Conservation (phyloP, 2,329 filamentous ascomycete species). For the Cercospora sp. region DNA sequence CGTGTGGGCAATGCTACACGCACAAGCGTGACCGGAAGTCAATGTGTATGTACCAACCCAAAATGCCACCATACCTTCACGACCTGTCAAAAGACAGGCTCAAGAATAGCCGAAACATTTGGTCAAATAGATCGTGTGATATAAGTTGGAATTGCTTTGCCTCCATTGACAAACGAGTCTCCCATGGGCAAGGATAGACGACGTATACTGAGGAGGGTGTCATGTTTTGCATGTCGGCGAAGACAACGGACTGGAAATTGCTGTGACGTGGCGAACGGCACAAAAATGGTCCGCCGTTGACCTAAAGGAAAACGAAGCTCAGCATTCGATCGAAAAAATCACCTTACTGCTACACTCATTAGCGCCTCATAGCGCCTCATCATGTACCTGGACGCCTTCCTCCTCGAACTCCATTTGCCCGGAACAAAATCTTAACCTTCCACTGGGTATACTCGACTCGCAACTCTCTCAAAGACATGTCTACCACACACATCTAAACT, state of each 20-base stretch:
- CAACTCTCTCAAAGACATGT: conserved; percentile 9
- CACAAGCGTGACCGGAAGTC: not conserved
- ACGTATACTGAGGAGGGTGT: conserved; percentile 19
- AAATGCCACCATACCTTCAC: conserved; percentile 6
- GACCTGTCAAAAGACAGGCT: not conserved
- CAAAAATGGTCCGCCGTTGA: not conserved
- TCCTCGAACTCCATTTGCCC: conserved; percentile 7
- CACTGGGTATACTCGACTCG: conserved; percentile 14
- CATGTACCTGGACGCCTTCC: conserved; percentile 9
- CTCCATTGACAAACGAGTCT: conserved; percentile 21
- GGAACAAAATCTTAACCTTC: conserved; percentile 6
- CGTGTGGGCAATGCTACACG: not conserved
- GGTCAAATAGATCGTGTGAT: conserved; percentile 9
- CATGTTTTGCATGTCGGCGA: not conserved
- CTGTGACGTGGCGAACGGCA: not conserved
- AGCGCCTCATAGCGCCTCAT: conserved; percentile 11
- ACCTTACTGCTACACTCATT: conserved; percentile 12
- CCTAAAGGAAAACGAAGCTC: not conserved
- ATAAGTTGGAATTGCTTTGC: conserved; percentile 6
- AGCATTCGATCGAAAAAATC: conserved; percentile 10
- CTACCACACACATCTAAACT: conserved; percentile 2
- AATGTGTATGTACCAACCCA: not conserved
- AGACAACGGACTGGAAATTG: not conserved
- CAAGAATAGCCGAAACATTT: conserved; percentile 16
- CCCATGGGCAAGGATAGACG: conserved; percentile 17